Evolutionary conservation across 2,329 filamentous ascomycete genomes (phyloP).

Genomic region (Calonectria multiphialidica): DNA sequence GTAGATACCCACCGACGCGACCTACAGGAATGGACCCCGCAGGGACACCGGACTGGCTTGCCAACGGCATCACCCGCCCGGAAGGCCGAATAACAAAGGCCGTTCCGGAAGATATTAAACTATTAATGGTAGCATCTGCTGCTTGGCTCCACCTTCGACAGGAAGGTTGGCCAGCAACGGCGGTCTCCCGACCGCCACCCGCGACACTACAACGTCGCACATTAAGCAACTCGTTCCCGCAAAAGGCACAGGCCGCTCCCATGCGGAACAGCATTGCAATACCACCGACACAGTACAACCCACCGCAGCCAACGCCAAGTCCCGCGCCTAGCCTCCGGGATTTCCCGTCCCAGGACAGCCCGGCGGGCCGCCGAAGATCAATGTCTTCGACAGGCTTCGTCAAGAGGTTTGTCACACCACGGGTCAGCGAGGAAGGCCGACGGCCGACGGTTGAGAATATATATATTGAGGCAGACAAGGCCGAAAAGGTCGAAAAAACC

Average conservation of each 20-base stretch:
- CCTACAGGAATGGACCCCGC: constrained; percentile 43
- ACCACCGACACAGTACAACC: constrained; percentile 23
- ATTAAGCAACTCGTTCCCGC: constrained; percentile 33
- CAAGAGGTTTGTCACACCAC: constrained; percentile 38
- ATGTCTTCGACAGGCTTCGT: constrained; percentile 43
- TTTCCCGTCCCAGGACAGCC: constrained; percentile 30
- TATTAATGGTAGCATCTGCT: constrained; percentile 53
- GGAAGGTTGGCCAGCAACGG: constrained; percentile 50
- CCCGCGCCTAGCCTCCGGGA: constrained; percentile 34
- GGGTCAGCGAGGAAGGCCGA: constrained; percentile 39
- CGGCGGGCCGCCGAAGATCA: constrained; percentile 35
- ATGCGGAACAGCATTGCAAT: constrained; percentile 33
- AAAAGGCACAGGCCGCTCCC: constrained; percentile 36
- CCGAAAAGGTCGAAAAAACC: constrained; percentile 31
- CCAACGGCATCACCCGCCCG: constrained; percentile 31
- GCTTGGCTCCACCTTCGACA: constrained; percentile 53
- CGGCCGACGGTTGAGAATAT: constrained; percentile 36
- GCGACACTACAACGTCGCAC: constrained; percentile 41
- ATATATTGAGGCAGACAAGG: constrained; percentile 36
- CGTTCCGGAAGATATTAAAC: constrained; percentile 50
- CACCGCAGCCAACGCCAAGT: constrained; percentile 32
- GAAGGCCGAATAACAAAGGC: constrained; percentile 46
- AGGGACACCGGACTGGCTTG: constrained; percentile 35
- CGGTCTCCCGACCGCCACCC: constrained; percentile 44
- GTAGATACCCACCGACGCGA: constrained; percentile 61